phyloP scores from a whole-genome alignment of 176 grass and related monocot genomes.

The Aegilops sharonensis region DNA sequence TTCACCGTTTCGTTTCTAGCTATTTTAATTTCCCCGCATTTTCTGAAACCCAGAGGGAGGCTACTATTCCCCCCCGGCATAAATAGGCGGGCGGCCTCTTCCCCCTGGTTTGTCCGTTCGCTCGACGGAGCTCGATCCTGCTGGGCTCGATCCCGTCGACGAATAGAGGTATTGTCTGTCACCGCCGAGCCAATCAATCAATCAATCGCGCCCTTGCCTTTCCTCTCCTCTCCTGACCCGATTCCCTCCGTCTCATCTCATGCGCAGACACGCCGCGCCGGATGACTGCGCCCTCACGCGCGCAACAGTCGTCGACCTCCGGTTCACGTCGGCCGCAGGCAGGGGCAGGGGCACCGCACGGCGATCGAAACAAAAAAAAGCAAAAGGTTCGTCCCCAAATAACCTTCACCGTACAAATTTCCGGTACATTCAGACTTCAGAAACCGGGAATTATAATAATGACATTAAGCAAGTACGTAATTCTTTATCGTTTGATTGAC shows the following conservation, averaged over 20 bases:
- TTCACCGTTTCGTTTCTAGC: no score
- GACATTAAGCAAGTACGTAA: no score
- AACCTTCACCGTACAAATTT: no score
- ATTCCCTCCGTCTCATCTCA: background rate
- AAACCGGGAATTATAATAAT: no score
- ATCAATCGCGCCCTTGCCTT: background rate
- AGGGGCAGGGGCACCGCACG: no score
- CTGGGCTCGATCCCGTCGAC: background rate
- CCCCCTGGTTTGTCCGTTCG: background rate
- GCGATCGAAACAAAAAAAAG: no score
- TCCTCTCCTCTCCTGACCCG: background rate
- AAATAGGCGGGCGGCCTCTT: slow-evolving; percentile 8
- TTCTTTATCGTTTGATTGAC: no score
- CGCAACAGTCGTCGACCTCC: no score
- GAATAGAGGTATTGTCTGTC: background rate
- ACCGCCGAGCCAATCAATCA: background rate
- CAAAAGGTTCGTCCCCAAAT: background rate
- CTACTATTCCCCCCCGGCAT: background rate
- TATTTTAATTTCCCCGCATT: no score
- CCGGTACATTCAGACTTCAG: no score
- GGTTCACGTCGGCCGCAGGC: no score
- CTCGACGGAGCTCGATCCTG: slow-evolving; percentile 1
- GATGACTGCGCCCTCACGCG: background rate
- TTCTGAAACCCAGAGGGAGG: no score
- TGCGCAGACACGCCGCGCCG: background rate